Percentiles rank a stretch among this genome's conserved stretches.
phyloP scores from a whole-genome alignment of 345 rosid species.

The Salix suchowensis region DNA sequence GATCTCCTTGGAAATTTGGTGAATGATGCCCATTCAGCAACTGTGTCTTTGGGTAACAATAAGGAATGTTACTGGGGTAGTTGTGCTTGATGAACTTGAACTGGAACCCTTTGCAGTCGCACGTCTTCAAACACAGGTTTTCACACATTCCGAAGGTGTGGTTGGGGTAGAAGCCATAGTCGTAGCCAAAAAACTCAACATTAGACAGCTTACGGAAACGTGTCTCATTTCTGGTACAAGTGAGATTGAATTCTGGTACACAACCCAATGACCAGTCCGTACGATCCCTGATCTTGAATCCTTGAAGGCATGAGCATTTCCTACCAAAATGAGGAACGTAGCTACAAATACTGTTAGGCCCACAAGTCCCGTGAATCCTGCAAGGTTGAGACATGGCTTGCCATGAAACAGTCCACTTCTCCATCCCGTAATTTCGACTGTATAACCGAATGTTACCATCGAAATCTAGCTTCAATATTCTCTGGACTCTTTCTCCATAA shows the following conservation, averaged over 20 bases:
- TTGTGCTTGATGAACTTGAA: not conserved
- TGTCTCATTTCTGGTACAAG: not conserved
- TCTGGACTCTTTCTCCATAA: not conserved
- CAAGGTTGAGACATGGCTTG: constrained; percentile 1
- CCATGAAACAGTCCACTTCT: constrained; percentile 3
- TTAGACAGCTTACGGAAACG: not conserved
- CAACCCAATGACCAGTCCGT: constrained; percentile 7
- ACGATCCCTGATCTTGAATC: not conserved
- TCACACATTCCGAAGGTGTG: not conserved
- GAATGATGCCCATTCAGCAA: not conserved
- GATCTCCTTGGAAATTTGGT: constrained; percentile 1
- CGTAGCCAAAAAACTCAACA: constrained; percentile 14
- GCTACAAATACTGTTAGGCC: not conserved
- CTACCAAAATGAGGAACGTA: not conserved
- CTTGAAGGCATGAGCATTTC: constrained; percentile 5
- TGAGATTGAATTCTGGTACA: not conserved
- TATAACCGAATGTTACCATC: constrained; percentile 6
- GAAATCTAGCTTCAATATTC: constrained; percentile 6
- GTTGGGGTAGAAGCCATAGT: not conserved
- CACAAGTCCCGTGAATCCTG: constrained; percentile 10
- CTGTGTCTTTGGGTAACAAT: not conserved
- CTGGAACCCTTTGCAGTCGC: constrained; percentile 9
- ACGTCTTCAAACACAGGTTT: not conserved
- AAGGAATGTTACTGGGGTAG: not conserved
- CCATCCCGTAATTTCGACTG: not conserved